Evolutionary conservation across 139 green algal genomes (phyloP), one percentile per base, ranked within the genome.

Genomic region (Coccomyxa sp.): DNA sequence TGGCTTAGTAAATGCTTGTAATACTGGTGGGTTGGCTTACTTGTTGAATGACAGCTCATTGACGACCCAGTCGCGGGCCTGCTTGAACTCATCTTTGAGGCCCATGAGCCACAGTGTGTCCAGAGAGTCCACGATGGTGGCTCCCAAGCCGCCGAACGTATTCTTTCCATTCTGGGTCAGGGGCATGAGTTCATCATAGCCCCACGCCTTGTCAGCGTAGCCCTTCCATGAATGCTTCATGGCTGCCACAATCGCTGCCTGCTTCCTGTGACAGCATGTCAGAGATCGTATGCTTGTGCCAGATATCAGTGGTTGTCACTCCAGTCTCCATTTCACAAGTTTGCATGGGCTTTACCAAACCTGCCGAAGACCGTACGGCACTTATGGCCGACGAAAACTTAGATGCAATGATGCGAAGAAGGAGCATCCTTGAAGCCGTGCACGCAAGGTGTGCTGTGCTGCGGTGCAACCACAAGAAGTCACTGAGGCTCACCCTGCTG

Each of bases 51-150:
- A 79, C 31, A 95, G 83, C 15, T 93, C 86, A 51, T 86, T 67
- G 10, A 82, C 77, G 12, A 94, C 83, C 90, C 88, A 93, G 67
- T 88, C 77, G 1, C 81, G 81, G 14, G 86, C 91, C 18, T 71
- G 38, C 58, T 83, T 58, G 60, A 90, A 93, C 77, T 91, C 89
- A 0, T 80, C 81, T 30, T 87, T 81, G 38, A 96, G 83, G 27
- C 86, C 90, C 91, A 97, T 94, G 58, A 97, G 85, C 80, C 84
- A 91, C 77, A 96, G 85, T 21, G 94, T 97, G 82, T 95, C 93
- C 82, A 97, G 82, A 31, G 83, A 79, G 82, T 94, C 90, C 3
- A 93, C 68, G 13, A 93, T 88, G 13, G 92, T 95, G 63, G 89
- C 90, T 15, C 90, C 91, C 25, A 97, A 79, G 31, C 87, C 90